Percentiles rank a stretch among this genome's conserved stretches.
Conservation (phyloP, 208 protist genomes). For the Eutreptiella sp. region DNA sequence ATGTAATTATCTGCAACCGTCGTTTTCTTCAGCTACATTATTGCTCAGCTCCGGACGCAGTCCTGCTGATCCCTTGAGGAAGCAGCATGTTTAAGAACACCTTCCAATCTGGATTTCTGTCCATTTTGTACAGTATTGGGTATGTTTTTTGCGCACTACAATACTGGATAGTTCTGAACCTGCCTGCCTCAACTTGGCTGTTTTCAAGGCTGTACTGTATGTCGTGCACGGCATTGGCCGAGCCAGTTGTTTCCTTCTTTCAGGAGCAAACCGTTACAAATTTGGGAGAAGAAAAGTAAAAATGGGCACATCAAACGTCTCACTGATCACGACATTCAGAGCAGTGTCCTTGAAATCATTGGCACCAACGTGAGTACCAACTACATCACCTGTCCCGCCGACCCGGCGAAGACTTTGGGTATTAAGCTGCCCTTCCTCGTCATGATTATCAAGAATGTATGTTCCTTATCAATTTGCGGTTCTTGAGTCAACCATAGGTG, state of each 20-base stretch:
- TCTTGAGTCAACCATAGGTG: neutral
- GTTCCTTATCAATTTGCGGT: neutral
- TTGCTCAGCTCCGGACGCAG: too few species aligned
- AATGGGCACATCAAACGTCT: slow-evolving; percentile 98
- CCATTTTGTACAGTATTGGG: slow-evolving; percentile 97
- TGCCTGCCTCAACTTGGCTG: neutral
- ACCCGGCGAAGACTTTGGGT: slow-evolving; percentile 93
- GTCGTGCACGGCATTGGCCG: neutral
- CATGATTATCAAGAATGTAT: slow-evolving; percentile 97
- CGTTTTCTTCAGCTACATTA: too few species aligned
- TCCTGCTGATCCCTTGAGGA: too few species aligned
- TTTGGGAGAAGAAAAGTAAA: slow-evolving; percentile 95
- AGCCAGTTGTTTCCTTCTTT: too few species aligned
- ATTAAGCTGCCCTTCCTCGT: slow-evolving; percentile 99
- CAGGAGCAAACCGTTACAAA: slow-evolving; percentile 93
- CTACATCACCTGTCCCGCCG: slow-evolving; percentile 94
- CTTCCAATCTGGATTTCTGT: slow-evolving; percentile 97
- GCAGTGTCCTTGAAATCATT: slow-evolving; percentile 95
- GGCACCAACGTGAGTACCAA: slow-evolving; percentile 95
- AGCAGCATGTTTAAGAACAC: slow-evolving; percentile 96
- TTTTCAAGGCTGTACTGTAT: neutral
- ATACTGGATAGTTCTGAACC: neutral
- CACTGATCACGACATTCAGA: slow-evolving; percentile 98
- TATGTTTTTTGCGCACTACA: slow-evolving; percentile 28
- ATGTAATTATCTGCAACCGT: too few species aligned